A percentile compares a stretch with the other conserved stretches of the same genome.
Conservation (phyloP, 305 asterid genomes). For the Fraxinus nigra region DNA sequence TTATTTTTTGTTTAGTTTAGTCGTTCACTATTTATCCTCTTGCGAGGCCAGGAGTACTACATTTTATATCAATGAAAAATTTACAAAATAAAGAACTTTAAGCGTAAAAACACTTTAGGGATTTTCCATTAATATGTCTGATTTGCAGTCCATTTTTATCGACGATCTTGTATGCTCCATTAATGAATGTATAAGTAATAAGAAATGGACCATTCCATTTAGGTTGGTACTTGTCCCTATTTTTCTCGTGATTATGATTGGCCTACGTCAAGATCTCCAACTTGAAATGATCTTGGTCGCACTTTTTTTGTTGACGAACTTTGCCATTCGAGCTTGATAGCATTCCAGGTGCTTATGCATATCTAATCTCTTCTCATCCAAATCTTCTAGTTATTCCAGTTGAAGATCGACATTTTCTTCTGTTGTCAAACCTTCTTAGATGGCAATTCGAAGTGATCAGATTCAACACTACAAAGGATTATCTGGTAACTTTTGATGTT, state of each 20-base stretch:
- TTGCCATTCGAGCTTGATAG: not conserved
- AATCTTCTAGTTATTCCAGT: not conserved
- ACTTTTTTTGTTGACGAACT: not conserved
- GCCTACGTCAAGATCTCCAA: too few relatives aligned
- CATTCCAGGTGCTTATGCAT: not conserved
- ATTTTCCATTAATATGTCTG: not conserved
- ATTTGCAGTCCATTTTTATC: not conserved
- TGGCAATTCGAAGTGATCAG: too few relatives aligned
- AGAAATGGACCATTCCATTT: not conserved
- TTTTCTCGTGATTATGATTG: too few relatives aligned
- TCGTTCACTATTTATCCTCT: too few relatives aligned
- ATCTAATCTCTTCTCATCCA: not conserved
- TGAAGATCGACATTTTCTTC: conserved; percentile 1
- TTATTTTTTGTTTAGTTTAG: too few relatives aligned
- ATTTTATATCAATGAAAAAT: too few relatives aligned
- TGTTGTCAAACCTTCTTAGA: not conserved
- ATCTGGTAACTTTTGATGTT: too few relatives aligned
- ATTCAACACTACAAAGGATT: too few relatives aligned
- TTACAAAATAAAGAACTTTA: too few relatives aligned
- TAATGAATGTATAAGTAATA: not conserved
- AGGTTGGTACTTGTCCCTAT: not conserved
- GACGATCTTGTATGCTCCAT: not conserved
- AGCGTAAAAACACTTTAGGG: too few relatives aligned
- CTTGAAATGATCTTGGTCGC: too few relatives aligned
- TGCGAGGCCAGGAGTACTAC: too few relatives aligned